Evolutionary conservation across 2,329 filamentous ascomycete species (phyloP).

Genomic region (Leptographium flavum): DNA sequence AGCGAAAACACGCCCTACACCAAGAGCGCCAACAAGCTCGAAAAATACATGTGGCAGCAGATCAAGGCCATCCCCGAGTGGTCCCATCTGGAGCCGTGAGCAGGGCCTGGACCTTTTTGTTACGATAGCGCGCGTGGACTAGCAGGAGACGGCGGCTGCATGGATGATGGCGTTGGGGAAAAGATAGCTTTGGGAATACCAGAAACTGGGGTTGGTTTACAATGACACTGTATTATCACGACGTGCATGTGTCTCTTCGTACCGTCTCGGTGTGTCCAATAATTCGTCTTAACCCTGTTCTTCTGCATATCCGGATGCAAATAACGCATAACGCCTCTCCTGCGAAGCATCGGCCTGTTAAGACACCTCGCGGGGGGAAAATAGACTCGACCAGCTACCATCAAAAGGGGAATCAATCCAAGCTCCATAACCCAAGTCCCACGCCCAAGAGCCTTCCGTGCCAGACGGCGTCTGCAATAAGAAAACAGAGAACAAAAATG

Average conservation of each 20-base stretch:
- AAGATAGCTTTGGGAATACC: too few relatives aligned
- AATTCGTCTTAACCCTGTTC: neutral
- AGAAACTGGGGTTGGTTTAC: too few relatives aligned
- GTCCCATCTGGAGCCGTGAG: constrained; percentile 27
- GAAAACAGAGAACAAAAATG: neutral
- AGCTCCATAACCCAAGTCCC: too few relatives aligned
- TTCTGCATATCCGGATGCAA: neutral
- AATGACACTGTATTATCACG: neutral
- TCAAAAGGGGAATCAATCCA: neutral
- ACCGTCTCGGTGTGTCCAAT: neutral
- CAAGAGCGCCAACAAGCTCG: constrained; percentile 86
- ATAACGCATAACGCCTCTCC: neutral
- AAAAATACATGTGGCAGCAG: constrained; percentile 31
- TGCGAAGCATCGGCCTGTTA: neutral
- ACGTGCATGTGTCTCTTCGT: neutral
- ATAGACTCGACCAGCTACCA: neutral
- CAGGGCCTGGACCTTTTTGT: neutral
- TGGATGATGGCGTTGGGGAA: too few relatives aligned
- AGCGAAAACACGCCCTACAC: constrained; percentile 90
- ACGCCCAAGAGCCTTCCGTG: neutral
- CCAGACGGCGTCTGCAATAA: neutral
- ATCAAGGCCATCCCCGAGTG: too few relatives aligned
- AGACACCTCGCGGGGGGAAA: neutral
- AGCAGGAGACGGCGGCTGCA: neutral
- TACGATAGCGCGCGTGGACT: neutral